phyloP scores from a whole-genome alignment of 2,329 filamentous ascomycete species.

The Colletotrichum karsti region DNA sequence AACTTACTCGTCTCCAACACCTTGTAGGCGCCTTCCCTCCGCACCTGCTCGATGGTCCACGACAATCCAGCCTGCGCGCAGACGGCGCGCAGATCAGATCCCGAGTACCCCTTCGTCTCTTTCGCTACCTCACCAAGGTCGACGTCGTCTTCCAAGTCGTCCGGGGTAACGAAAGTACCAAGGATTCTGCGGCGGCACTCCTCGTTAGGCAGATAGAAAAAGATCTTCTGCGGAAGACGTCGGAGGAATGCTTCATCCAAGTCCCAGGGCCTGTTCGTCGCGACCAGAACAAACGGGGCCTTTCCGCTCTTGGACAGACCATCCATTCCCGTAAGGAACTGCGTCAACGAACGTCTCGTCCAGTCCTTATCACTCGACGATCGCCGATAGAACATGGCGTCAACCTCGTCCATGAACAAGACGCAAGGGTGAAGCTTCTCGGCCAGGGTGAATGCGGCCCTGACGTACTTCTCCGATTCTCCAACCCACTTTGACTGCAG shows the following conservation, averaged over 20 bases:
- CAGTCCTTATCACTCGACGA: not conserved
- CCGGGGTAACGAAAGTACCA: not conserved
- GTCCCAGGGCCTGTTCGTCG: constrained; percentile 39
- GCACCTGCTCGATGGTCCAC: not conserved
- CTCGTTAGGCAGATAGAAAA: not conserved
- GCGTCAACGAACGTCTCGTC: constrained; percentile 28
- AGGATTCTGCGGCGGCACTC: not conserved
- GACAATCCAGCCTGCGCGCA: not conserved
- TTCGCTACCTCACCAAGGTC: not conserved
- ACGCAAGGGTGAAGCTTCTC: constrained; percentile 36
- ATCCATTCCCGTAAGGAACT: constrained; percentile 39
- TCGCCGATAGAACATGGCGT: constrained; percentile 29
- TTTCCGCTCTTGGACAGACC: constrained; percentile 27
- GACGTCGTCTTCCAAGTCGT: not conserved
- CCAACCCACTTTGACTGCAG: constrained; percentile 30
- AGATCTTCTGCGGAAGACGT: not conserved
- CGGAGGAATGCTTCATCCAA: constrained; percentile 31
- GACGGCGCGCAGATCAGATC: not conserved
- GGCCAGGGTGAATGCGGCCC: constrained; percentile 35
- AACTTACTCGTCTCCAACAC: not conserved
- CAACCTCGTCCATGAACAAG: constrained; percentile 40
- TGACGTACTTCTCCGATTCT: constrained; percentile 38
- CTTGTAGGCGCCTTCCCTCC: not conserved
- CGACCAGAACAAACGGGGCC: constrained; percentile 35
- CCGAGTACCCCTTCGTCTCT: not conserved